Evolutionary conservation across 352 stramenopile species (phyloP).

Genomic region (Pythium aquatile): DNA sequence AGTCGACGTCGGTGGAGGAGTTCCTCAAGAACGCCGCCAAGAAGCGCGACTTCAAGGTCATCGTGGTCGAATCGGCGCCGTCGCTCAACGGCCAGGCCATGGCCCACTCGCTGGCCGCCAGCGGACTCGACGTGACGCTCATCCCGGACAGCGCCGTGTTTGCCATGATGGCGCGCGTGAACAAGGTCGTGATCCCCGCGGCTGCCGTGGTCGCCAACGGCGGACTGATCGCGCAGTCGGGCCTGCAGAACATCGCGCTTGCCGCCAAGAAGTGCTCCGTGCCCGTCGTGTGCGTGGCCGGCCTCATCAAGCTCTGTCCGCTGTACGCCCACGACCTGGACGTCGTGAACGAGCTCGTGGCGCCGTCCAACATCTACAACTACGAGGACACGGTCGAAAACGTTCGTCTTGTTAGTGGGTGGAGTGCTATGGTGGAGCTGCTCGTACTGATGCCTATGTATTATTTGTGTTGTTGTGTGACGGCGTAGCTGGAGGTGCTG

Average conservation of each 20-base stretch:
- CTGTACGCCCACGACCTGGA: conserved; percentile 98
- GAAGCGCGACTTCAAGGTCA: conserved; percentile 95
- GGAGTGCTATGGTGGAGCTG: background rate
- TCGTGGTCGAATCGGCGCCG: conserved; percentile 93
- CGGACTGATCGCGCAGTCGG: conserved; percentile 94
- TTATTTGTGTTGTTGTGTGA: background rate
- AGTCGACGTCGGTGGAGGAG: conserved; percentile 90
- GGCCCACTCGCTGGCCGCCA: conserved; percentile 88
- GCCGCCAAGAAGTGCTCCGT: conserved; percentile 96
- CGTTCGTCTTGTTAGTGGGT: conserved; percentile 34
- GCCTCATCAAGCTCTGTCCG: conserved; percentile 97
- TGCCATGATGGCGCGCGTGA: conserved; percentile 97
- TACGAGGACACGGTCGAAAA: conserved; percentile 90
- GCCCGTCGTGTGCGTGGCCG: conserved; percentile 95
- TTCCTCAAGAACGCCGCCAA: conserved; percentile 88
- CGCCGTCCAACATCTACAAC: conserved; percentile 85
- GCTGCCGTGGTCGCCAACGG: conserved; percentile 97
- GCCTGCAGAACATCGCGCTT: conserved; percentile 94
- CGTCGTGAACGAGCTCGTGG: conserved; percentile 91
- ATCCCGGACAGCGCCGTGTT: conserved; percentile 97
- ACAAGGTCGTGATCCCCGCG: conserved; percentile 96
- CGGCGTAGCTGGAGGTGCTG: conserved; percentile 89
- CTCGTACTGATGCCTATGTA: background rate
- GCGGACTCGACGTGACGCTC: conserved; percentile 93
- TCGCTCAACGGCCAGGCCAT: conserved; percentile 90